phyloP scores from a whole-genome alignment of 306 rosid genomes.

The Nissolia schottii region DNA sequence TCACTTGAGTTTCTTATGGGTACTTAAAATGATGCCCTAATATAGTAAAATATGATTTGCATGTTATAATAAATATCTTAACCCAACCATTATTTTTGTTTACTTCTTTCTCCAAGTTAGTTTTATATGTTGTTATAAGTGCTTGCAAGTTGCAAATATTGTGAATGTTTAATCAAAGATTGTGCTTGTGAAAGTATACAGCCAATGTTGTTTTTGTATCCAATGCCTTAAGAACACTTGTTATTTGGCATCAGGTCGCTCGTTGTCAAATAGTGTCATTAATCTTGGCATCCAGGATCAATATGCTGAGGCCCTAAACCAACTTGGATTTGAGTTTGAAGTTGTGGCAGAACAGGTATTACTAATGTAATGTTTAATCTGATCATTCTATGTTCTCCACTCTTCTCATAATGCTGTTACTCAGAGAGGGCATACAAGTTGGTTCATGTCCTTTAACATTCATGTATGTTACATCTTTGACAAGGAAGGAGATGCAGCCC shows the following conservation, averaged over 20 bases:
- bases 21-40: slow-evolving; percentile 31
- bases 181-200: slow-evolving; percentile 14
- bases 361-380: not conserved
- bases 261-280: slow-evolving; percentile 70
- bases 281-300: slow-evolving; percentile 75
- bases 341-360: slow-evolving; percentile 74
- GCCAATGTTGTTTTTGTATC: not conserved
- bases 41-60: slow-evolving; percentile 16
- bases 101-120: slow-evolving; percentile 10
- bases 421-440: not conserved
- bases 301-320: slow-evolving; percentile 68
- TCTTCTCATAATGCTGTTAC: not conserved
- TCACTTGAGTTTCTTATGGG: slow-evolving; percentile 83
- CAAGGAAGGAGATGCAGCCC: slow-evolving; percentile 82
- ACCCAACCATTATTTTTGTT: not conserved
- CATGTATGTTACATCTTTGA: slow-evolving; percentile 13
- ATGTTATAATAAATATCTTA: not conserved
- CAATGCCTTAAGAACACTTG: slow-evolving; percentile 11
- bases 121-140: not conserved
- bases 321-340: slow-evolving; percentile 77
- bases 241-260: slow-evolving; percentile 55
- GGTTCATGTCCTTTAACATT: slow-evolving; percentile 14
- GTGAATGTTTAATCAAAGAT: slow-evolving; percentile 6
- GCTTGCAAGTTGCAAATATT: not conserved
- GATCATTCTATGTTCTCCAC: slow-evolving; percentile 12